Evolutionary conservation across 108 stramenopile species (phyloP).

Genomic region (Skeletonema potamos): DNA sequence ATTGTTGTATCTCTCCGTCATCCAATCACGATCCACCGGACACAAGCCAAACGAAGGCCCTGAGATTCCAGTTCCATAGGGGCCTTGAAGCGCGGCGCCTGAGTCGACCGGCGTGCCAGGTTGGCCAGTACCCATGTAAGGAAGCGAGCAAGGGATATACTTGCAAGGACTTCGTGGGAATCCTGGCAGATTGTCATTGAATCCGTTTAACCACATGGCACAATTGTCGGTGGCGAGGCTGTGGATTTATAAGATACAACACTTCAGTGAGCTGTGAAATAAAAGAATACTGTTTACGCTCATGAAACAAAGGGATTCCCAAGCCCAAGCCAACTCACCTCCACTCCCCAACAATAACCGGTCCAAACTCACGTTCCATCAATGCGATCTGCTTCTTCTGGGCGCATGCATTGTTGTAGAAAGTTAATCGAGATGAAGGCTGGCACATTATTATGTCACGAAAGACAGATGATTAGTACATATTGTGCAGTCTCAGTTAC

Average conservation of each 20-base stretch:
- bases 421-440: slow-evolving; percentile 72
- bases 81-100: slow-evolving; percentile 73
- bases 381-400: slow-evolving; percentile 64
- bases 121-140: slow-evolving; percentile 87
- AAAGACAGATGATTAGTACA: background rate
- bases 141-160: slow-evolving; percentile 75
- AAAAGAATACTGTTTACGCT: background rate
- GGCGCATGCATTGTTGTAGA: slow-evolving; percentile 82
- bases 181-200: slow-evolving; percentile 87
- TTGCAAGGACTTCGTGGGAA: slow-evolving; percentile 84
- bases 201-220: slow-evolving; percentile 95
- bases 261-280: background rate
- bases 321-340: slow-evolving; percentile 5
- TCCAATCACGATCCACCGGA: slow-evolving; percentile 82
- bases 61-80: slow-evolving; percentile 87
- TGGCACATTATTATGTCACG: background rate
- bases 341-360: slow-evolving; percentile 93
- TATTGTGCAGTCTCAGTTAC: background rate
- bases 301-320: background rate
- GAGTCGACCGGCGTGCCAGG: slow-evolving; percentile 89
- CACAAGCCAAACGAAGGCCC: slow-evolving; percentile 77
- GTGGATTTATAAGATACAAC: background rate
- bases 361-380: slow-evolving; percentile 86
- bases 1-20: slow-evolving; percentile 62
- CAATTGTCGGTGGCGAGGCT: slow-evolving; percentile 91